Conservation (phyloP, 768 basidiomycete genomes). For the Russula vinacea region DNA sequence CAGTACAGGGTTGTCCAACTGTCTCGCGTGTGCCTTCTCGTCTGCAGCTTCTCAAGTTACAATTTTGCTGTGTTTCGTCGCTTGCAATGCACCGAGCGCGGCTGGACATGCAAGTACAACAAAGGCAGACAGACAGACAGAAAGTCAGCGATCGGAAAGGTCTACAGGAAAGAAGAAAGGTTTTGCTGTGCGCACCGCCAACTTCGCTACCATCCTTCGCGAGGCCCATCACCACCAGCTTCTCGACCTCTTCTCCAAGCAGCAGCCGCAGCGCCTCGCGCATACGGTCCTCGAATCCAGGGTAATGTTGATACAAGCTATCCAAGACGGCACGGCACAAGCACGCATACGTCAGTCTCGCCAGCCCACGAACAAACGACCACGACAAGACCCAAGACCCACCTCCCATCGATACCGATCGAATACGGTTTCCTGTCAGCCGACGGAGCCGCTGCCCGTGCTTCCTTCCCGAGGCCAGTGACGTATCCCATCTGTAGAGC, state of each 20-base stretch:
- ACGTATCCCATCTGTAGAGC: slow-evolving; percentile 78
- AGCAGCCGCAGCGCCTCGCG: slow-evolving; percentile 70
- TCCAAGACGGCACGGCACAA: not conserved
- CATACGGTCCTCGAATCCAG: slow-evolving; percentile 72
- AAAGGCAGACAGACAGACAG: not conserved
- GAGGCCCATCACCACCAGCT: slow-evolving; percentile 78
- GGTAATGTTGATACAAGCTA: slow-evolving; percentile 91
- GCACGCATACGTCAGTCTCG: not conserved
- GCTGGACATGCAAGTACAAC: slow-evolving; percentile 43
- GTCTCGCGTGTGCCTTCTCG: not conserved
- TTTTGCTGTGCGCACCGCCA: slow-evolving; percentile 64
- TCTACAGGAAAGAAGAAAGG: not conserved
- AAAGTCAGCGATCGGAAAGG: slow-evolving; percentile 16
- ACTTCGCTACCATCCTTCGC: slow-evolving; percentile 98
- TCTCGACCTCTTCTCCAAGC: slow-evolving; percentile 78
- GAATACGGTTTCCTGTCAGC: slow-evolving; percentile 52
- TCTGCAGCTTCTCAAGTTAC: not conserved
- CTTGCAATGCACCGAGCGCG: slow-evolving; percentile 83
- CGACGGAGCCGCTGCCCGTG: slow-evolving; percentile 23
- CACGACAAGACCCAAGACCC: slow-evolving; percentile 26
- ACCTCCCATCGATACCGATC: slow-evolving; percentile 95
- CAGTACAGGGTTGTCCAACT: not conserved
- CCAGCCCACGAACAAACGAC: not conserved
- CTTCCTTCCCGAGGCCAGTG: slow-evolving; percentile 42
- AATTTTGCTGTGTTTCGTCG: slow-evolving; percentile 47